A percentile compares a stretch with the other conserved stretches of the same genome.
These are phyloP conservation scores for Harrya chromipes DNA, from an alignment of 768 basidiomycete species.

Conservation along the genomic window DNA sequence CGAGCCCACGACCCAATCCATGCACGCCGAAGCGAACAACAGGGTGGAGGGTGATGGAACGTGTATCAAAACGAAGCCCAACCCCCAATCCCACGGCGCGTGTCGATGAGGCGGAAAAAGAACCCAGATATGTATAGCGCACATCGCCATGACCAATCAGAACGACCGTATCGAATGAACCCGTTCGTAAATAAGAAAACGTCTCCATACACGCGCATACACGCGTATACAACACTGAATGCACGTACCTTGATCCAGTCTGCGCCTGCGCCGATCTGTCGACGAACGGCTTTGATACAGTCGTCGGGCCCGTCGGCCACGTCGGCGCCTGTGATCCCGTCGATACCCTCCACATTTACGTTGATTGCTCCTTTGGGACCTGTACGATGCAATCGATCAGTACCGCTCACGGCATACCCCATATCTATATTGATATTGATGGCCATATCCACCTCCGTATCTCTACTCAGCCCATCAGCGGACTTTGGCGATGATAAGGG, in stretches of 20 bases:
- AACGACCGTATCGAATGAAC: too few relatives aligned
- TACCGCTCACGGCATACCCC: neutral
- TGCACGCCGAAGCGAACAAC: neutral
- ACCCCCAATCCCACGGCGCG: neutral
- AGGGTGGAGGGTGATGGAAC: conserved; percentile 1
- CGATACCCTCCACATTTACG: conserved; percentile 47
- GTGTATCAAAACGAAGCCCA: conserved; percentile 15
- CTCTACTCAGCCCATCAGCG: conserved; percentile 5
- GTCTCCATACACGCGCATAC: conserved; percentile 3
- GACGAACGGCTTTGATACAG: conserved; percentile 53
- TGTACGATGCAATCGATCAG: conserved; percentile 19
- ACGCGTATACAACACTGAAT: neutral
- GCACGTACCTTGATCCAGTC: conserved; percentile 62
- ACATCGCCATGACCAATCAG: too few relatives aligned
- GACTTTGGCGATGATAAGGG: conserved; percentile 14
- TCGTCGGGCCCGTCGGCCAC: conserved; percentile 55
- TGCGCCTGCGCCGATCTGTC: conserved; percentile 61
- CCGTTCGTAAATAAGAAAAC: neutral
- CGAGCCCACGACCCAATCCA: neutral
- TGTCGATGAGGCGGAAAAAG: neutral
- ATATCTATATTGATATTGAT: neutral
- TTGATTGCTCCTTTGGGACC: conserved; percentile 52
- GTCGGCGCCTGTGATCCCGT: conserved; percentile 56
- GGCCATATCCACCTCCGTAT: neutral
- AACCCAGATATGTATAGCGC: too few relatives aligned